Conservation (phyloP, 495 filamentous ascomycete species). For the Penicillium dipodomyicola region DNA sequence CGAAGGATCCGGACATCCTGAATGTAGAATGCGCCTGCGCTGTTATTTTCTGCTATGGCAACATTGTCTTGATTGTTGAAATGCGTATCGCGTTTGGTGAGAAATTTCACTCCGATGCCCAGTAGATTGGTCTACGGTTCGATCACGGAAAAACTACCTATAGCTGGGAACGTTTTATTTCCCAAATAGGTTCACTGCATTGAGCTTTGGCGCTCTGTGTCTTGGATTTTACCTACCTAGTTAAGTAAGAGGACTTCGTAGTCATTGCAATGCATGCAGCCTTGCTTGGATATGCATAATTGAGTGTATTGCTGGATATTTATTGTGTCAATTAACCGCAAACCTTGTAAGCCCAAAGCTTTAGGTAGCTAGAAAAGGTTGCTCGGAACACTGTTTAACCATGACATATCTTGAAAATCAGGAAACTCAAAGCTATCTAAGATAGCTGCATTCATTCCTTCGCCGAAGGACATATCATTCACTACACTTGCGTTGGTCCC, state of each 20-base stretch:
- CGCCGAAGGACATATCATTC: constrained; percentile 32
- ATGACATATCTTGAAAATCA: constrained; percentile 43
- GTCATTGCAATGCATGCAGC: background rate
- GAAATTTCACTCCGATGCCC: constrained; percentile 33
- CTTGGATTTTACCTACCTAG: too few species aligned
- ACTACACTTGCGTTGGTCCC: constrained; percentile 5
- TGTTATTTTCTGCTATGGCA: constrained; percentile 34
- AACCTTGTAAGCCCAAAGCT: background rate
- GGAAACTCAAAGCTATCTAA: constrained; percentile 34
- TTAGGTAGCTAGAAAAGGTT: constrained; percentile 23
- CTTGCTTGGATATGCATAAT: background rate
- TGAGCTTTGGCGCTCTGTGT: constrained; percentile 12
- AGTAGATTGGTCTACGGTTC: constrained; percentile 38
- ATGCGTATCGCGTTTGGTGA: constrained; percentile 33
- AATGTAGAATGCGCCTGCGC: constrained; percentile 28
- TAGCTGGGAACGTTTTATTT: constrained; percentile 39
- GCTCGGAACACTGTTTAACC: constrained; percentile 41
- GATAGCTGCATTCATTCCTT: constrained; percentile 30
- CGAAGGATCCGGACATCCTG: constrained; percentile 17
- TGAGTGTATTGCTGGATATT: background rate
- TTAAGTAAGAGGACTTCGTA: background rate
- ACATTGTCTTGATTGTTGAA: constrained; percentile 33
- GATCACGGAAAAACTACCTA: background rate
- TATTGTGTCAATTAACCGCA: background rate
- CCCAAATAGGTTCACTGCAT: constrained; percentile 30